These are phyloP conservation scores for Ceratonia siliqua DNA, from an alignment of 306 rosid genomes.

Conservation along the genomic window DNA sequence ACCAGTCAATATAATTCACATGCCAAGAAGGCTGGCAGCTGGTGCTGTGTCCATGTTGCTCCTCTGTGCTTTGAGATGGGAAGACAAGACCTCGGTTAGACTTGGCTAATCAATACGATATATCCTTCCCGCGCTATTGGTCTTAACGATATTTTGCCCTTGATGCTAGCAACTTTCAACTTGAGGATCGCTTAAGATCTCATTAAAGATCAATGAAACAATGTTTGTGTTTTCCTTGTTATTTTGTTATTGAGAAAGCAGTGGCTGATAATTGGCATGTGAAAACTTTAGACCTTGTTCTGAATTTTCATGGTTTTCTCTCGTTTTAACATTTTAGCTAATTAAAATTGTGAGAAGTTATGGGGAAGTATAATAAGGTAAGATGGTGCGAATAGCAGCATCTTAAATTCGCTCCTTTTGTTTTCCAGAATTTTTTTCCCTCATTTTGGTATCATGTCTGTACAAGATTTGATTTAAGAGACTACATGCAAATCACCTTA, in stretches of 20 bases:
- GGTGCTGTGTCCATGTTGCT: constrained; percentile 25
- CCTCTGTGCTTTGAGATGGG: constrained; percentile 27
- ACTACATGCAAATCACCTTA: constrained; percentile 29
- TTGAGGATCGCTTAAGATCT: constrained; percentile 6
- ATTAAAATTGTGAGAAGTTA: background rate
- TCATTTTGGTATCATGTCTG: background rate
- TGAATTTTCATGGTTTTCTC: background rate
- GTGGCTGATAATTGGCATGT: constrained; percentile 12
- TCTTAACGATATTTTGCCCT: background rate
- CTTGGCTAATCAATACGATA: background rate
- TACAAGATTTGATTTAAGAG: constrained; percentile 26
- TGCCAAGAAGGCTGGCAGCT: constrained; percentile 29
- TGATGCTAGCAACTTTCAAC: constrained; percentile 23
- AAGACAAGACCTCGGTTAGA: constrained; percentile 10
- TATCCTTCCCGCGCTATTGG: background rate
- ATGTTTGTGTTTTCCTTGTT: background rate
- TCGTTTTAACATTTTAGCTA: background rate
- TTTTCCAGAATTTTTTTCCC: background rate
- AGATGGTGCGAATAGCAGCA: background rate
- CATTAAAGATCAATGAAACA: background rate
- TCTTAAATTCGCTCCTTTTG: background rate
- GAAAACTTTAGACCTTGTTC: background rate
- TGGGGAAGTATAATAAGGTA: background rate
- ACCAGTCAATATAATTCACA: constrained; percentile 16
- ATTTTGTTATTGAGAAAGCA: background rate